Percentiles rank a stretch among this genome's conserved stretches.
Conservation (phyloP, 805 yeast species). For the Brettanomyces custersianus region DNA sequence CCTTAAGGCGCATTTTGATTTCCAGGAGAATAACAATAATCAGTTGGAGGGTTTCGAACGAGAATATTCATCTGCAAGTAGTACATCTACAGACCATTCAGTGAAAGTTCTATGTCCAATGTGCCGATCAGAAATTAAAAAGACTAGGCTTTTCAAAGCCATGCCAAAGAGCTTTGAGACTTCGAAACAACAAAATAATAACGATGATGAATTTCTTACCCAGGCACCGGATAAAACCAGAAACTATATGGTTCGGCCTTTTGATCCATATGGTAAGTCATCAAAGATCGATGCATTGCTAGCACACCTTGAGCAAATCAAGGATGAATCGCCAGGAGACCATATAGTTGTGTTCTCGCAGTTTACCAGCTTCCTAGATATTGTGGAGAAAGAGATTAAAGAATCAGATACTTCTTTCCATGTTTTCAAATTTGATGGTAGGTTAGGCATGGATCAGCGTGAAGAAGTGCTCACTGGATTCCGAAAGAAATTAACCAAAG, state of each 20-base stretch:
- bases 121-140: conserved; percentile 53
- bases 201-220: conserved; percentile 1
- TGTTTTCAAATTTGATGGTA: conserved; percentile 75
- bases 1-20: conserved; percentile 63
- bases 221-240: neutral
- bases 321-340: conserved; percentile 50
- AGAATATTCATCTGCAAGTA: too few species aligned
- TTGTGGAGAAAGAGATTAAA: conserved; percentile 53
- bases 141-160: conserved; percentile 38
- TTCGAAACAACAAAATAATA: too few species aligned
- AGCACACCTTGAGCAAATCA: conserved; percentile 44
- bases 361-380: conserved; percentile 73
- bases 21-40: conserved; percentile 30
- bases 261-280: conserved; percentile 48
- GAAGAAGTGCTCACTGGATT: conserved; percentile 53
- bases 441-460: conserved; percentile 59
- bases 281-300: conserved; percentile 67
- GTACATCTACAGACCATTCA: conserved; percentile 8
- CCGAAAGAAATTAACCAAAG: conserved; percentile 11
- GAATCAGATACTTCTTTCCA: conserved; percentile 37
- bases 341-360: conserved; percentile 88
- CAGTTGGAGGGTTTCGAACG: too few species aligned
- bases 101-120: conserved; percentile 58
- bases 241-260: conserved; percentile 28
- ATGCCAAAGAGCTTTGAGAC: conserved; percentile 18